phyloP scores from a whole-genome alignment of 2,329 filamentous ascomycete genomes.

The Phialophora expanda region DNA sequence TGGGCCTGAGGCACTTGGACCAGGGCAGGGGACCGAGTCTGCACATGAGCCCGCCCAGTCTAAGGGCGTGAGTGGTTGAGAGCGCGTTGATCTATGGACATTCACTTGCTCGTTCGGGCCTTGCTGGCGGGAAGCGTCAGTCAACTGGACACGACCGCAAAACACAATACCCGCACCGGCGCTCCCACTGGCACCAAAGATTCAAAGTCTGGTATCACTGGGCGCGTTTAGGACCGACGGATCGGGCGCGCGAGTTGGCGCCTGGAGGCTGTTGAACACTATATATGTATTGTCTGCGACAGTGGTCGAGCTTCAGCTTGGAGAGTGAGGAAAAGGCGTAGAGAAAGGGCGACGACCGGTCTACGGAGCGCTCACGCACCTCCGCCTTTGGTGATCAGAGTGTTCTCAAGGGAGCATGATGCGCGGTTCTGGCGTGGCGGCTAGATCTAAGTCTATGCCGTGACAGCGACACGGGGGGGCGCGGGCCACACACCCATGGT shows the following conservation, averaged over 20 bases:
- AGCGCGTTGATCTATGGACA: background rate
- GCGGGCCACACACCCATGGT: background rate
- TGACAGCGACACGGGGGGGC: background rate
- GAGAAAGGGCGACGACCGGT: background rate
- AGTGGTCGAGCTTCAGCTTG: background rate
- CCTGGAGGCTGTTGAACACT: background rate
- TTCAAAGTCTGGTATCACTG: background rate
- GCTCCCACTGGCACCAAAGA: background rate
- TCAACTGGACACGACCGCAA: background rate
- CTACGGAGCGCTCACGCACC: background rate
- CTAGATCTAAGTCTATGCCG: background rate
- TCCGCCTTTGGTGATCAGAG: background rate
- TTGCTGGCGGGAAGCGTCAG: background rate
- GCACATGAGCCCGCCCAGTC: background rate
- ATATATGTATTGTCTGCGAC: background rate
- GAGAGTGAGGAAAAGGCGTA: background rate
- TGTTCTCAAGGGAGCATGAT: background rate
- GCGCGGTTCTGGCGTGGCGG: background rate
- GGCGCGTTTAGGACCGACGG: background rate
- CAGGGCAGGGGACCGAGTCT: slow-evolving; percentile 14
- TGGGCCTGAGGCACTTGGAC: slow-evolving; percentile 59
- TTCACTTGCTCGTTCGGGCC: background rate
- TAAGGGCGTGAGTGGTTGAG: background rate
- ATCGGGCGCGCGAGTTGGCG: background rate
- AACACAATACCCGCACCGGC: background rate